Evolutionary conservation across 2,329 filamentous ascomycete species (phyloP), one percentile per base, ranked within the genome.

Genomic region (Botrytis byssoidea): DNA sequence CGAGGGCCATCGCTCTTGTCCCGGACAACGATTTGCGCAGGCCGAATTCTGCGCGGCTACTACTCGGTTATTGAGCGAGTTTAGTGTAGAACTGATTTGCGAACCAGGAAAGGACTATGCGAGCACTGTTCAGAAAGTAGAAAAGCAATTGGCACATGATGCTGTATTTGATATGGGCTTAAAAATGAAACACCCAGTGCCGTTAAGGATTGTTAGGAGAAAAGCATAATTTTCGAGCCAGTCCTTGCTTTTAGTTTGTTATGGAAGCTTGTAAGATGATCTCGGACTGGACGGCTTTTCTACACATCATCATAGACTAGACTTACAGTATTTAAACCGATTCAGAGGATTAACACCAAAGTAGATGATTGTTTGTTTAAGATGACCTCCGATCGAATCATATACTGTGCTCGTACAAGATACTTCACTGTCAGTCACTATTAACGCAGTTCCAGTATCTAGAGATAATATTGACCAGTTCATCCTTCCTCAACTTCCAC

Each of bases 151-250:
- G 68, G 46, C 29, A 9, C 61, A 20, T 70, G 12, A 12, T n/a
- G 61, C 29, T 25, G 40, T 32, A n/a, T 70, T 70, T 10, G 68
- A 70, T 14, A 70, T 61, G 55, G 68, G 68, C 18, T 46, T 61
- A 12, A 61, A 61, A 46, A 70, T 70, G 55, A 44, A 70, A 60
- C 6, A 60, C 18, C 14, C 51, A 9, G 67, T 70, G 25, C 51
- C 51, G 37, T 60, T 70, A 10, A n/a, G 32, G 20, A 6, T 64
- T 29, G 40, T 64, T 16, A 25, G 14, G 4, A 40, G 22, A 25
- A 63, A 63, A 42, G 22, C 37, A 16, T 25, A n/a, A 63, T 37
- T 42, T 37, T 18, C 16, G 14, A 59, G 16, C 29, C 51, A 2
- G 16, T 59, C 14, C 18, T 59, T 20, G 22, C 29, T 35, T 42